Percentiles rank a stretch among this genome's conserved stretches.
phyloP scores from a whole-genome alignment of 2,329 filamentous ascomycete genomes.

The Gyromitra esculenta region DNA sequence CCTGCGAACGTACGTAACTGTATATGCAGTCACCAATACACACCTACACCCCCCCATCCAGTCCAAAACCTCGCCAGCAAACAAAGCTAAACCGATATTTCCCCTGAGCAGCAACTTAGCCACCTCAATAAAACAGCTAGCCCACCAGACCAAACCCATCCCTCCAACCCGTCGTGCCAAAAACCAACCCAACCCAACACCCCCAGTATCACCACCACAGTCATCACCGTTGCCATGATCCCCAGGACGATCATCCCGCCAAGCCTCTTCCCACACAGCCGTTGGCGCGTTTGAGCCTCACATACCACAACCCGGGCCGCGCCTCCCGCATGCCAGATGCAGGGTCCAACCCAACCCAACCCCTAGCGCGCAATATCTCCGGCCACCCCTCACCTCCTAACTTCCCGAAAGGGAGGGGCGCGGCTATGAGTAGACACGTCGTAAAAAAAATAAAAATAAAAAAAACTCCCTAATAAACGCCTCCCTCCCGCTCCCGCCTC shows the following conservation, averaged over 20 bases:
- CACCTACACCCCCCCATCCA: neutral
- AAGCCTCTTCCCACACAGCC: slow-evolving; percentile 14
- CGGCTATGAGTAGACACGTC: slow-evolving; percentile 23
- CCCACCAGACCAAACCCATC: too few relatives aligned
- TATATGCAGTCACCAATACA: too few relatives aligned
- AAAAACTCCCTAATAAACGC: too few relatives aligned
- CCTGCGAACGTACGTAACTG: too few relatives aligned
- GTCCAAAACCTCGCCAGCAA: neutral
- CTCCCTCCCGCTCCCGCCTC: slow-evolving; percentile 41
- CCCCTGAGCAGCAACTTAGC: neutral
- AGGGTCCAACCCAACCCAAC: slow-evolving; percentile 39
- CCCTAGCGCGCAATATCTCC: slow-evolving; percentile 21
- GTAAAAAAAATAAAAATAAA: slow-evolving; percentile 33
- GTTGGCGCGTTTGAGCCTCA: slow-evolving; percentile 28
- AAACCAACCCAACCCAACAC: neutral
- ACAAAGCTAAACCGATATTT: neutral
- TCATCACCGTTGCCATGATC: neutral
- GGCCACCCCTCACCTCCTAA: neutral
- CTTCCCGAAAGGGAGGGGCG: slow-evolving; percentile 13
- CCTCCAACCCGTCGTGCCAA: neutral
- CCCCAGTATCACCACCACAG: neutral
- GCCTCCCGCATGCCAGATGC: slow-evolving; percentile 37
- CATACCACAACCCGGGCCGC: slow-evolving; percentile 26
- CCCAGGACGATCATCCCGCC: slow-evolving; percentile 11
- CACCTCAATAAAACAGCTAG: neutral